Conservation (phyloP, 768 basidiomycete species). For the Gloeopeniophorella convolvens region DNA sequence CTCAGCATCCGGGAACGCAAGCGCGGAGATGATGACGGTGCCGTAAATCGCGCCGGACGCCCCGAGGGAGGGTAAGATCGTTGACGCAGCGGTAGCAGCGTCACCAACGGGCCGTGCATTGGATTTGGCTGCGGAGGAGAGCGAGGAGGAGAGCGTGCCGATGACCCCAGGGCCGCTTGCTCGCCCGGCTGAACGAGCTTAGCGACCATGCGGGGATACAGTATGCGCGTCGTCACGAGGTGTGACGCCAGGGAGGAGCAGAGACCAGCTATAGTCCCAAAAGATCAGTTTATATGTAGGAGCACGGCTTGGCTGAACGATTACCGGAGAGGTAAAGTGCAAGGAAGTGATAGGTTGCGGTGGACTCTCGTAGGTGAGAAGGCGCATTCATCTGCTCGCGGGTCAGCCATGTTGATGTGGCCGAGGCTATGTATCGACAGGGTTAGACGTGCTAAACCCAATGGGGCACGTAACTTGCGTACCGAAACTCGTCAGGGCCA, state of each 20-base stretch:
- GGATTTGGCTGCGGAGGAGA: slow-evolving; percentile 38
- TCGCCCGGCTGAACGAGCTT: slow-evolving; percentile 35
- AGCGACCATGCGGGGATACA: slow-evolving; percentile 65
- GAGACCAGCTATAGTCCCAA: slow-evolving; percentile 63
- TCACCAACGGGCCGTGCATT: slow-evolving; percentile 30
- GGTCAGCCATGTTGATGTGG: slow-evolving; percentile 54
- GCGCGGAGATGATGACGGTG: slow-evolving; percentile 63
- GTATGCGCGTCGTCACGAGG: slow-evolving; percentile 54
- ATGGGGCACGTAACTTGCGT: slow-evolving; percentile 19
- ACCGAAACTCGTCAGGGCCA: slow-evolving; percentile 85
- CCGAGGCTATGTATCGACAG: slow-evolving; percentile 41
- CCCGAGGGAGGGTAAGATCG: slow-evolving; percentile 65
- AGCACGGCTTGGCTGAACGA: no score
- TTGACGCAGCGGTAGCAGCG: slow-evolving; percentile 27
- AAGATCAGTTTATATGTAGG: no score
- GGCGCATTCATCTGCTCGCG: slow-evolving; percentile 39
- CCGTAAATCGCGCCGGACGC: slow-evolving; percentile 86
- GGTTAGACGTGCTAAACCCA: not conserved
- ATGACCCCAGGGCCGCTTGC: slow-evolving; percentile 34
- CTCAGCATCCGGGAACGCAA: slow-evolving; percentile 75
- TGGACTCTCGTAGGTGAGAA: slow-evolving; percentile 53
- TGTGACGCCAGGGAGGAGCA: slow-evolving; percentile 79
- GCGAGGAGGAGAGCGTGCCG: slow-evolving; percentile 13
- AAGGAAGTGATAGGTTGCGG: slow-evolving; percentile 68
- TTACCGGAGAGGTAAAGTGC: slow-evolving; percentile 75